These are phyloP conservation scores for Pezicula radicicola DNA, from an alignment of 2,329 filamentous ascomycete genomes.

Conservation along the genomic window DNA sequence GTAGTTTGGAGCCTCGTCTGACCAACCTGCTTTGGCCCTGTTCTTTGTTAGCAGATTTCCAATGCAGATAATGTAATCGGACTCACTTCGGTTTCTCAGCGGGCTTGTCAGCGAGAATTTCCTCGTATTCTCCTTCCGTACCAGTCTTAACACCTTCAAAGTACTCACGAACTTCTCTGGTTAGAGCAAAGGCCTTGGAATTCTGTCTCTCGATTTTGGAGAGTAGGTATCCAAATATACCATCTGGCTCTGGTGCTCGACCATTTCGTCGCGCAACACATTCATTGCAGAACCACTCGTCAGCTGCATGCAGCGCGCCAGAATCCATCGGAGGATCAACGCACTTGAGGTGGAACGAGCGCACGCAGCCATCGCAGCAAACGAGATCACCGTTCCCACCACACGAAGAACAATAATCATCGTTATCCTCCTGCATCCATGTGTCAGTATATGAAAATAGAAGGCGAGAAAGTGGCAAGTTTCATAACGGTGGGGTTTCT, in stretches of 20 bases:
- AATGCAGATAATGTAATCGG: background rate
- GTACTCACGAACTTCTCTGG: constrained; percentile 65
- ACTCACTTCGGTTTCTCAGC: constrained; percentile 58
- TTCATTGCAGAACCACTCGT: constrained; percentile 83
- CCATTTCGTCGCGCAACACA: constrained; percentile 52
- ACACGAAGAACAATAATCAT: constrained; percentile 87
- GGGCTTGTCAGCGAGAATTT: constrained; percentile 49
- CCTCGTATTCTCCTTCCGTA: constrained; percentile 77
- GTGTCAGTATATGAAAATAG: constrained; percentile 18
- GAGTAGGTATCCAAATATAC: constrained; percentile 61
- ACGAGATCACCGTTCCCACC: constrained; percentile 79
- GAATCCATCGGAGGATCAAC: constrained; percentile 69
- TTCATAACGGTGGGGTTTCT: constrained; percentile 21
- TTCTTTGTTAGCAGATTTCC: constrained; percentile 2
- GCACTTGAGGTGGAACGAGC: constrained; percentile 88
- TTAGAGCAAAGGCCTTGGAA: constrained; percentile 70
- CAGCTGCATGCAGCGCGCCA: constrained; percentile 52
- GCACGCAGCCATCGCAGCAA: constrained; percentile 89
- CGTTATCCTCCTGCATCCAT: constrained; percentile 64
- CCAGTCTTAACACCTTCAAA: constrained; percentile 80
- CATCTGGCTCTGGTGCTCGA: constrained; percentile 38
- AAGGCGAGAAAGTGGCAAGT: constrained; percentile 13
- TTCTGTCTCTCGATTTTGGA: constrained; percentile 65
- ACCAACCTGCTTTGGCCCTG: constrained; percentile 43
- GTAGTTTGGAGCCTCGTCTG: constrained; percentile 62